phyloP scores from a whole-genome alignment of 1,139 yeast species.

The Wickerhamomyces sp. region DNA sequence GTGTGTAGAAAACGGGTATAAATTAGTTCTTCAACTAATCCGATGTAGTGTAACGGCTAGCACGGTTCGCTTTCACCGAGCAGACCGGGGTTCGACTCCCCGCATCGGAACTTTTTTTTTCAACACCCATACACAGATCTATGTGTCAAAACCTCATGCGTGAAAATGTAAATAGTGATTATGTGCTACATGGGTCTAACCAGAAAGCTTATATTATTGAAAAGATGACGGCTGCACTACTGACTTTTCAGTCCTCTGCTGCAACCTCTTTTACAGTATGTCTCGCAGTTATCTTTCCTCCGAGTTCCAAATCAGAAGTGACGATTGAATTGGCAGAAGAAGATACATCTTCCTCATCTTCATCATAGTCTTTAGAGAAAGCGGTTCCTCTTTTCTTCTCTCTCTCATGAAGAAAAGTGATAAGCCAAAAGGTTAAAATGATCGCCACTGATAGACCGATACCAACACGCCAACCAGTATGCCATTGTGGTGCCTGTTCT shows the following conservation, averaged over 20 bases:
- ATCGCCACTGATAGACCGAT: conserved; percentile 48
- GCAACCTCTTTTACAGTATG: too few species aligned
- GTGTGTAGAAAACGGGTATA: background rate
- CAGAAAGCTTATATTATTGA: too few species aligned
- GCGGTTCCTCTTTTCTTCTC: conserved; percentile 50
- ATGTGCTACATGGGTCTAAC: too few species aligned
- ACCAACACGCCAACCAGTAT: conserved; percentile 44
- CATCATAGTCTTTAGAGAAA: conserved; percentile 30
- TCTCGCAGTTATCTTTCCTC: too few species aligned
- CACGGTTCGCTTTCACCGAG: conserved; percentile 83
- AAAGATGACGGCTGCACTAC: too few species aligned
- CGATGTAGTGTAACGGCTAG: conserved; percentile 81
- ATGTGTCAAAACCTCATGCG: too few species aligned
- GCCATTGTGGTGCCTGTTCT: conserved; percentile 44
- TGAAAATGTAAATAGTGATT: too few species aligned
- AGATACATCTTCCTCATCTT: background rate
- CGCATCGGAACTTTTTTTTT: conserved; percentile 54
- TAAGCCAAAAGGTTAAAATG: conserved; percentile 51
- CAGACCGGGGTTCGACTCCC: conserved; percentile 83
- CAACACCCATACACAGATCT: too few species aligned
- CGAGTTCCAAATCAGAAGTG: too few species aligned
- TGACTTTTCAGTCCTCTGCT: too few species aligned
- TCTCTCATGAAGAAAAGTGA: conserved; percentile 57
- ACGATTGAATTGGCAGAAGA: too few species aligned
- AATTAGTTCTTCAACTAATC: conserved; percentile 25